Conservation (phyloP, 305 asterid genomes). For the Fraxinus ornus region DNA sequence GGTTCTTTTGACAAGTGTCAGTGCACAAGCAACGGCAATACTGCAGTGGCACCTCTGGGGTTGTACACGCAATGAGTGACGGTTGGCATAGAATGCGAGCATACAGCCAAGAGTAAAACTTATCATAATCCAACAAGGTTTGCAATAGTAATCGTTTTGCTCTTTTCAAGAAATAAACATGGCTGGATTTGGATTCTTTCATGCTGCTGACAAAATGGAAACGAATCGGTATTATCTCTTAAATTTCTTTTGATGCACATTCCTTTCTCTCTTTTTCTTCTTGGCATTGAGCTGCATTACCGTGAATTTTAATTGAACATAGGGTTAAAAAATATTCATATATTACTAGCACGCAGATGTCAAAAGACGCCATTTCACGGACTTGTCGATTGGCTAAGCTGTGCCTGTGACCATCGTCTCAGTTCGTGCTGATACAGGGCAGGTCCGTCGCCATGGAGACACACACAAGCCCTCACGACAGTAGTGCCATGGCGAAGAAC, state of each 20-base stretch:
- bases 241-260: constrained; percentile 15
- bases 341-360: background rate
- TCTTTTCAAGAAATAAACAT: constrained; percentile 23
- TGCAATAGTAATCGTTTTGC: constrained; percentile 32
- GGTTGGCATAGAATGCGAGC: constrained; percentile 9
- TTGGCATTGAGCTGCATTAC: constrained; percentile 1
- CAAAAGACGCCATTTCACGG: background rate
- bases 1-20: background rate
- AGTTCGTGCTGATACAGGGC: background rate
- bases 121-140: constrained; percentile 22
- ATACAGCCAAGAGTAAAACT: constrained; percentile 12
- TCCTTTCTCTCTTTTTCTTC: background rate
- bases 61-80: background rate
- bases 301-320: background rate
- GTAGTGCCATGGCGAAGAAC: background rate
- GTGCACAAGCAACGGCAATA: background rate
- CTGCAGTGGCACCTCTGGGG: constrained; percentile 5
- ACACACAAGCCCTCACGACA: background rate
- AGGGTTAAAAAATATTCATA: background rate
- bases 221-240: constrained; percentile 14
- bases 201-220: constrained; percentile 23
- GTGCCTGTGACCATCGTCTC: background rate
- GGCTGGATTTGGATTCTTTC: constrained; percentile 26
- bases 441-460: background rate
- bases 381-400: background rate